These are phyloP conservation scores for Daldinia concentrica DNA, from an alignment of 495 filamentous ascomycete genomes.

Conservation along the genomic window DNA sequence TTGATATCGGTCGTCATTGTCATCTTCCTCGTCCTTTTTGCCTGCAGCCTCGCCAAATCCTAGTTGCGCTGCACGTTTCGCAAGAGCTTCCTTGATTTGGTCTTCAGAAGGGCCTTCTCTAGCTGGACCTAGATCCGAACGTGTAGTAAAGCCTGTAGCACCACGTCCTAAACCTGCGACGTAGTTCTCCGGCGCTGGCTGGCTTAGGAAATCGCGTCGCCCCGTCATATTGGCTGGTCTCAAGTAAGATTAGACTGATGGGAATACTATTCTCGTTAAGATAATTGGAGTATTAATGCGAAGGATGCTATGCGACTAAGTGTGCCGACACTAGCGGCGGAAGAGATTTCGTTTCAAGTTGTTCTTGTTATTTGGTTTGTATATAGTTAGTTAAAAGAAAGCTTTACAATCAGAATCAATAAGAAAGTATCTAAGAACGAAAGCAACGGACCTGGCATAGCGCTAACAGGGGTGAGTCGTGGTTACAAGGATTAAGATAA, in stretches of 20 bases:
- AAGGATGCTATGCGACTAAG: slow-evolving; percentile 1
- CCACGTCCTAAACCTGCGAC: slow-evolving; percentile 97
- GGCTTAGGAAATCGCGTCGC: slow-evolving; percentile 89
- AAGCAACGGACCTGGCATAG: neutral
- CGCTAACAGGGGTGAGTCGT: neutral
- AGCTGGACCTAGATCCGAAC: slow-evolving; percentile 95
- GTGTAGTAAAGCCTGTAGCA: slow-evolving; percentile 96
- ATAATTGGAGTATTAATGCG: neutral
- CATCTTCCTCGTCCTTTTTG: slow-evolving; percentile 80
- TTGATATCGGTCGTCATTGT: slow-evolving; percentile 88
- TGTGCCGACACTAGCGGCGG: neutral
- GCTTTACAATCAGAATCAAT: neutral
- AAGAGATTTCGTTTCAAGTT: neutral
- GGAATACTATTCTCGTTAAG: neutral
- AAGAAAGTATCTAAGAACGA: neutral
- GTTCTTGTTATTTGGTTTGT: slow-evolving; percentile 2
- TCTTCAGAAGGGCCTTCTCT: slow-evolving; percentile 97
- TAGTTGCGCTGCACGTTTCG: slow-evolving; percentile 85
- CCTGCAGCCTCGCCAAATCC: slow-evolving; percentile 79
- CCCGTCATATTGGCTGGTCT: slow-evolving; percentile 66
- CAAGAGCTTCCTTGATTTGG: slow-evolving; percentile 96
- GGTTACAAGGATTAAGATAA: slow-evolving; percentile 27
- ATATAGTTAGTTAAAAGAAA: slow-evolving; percentile 14
- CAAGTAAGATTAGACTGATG: neutral
- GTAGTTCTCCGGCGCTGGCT: slow-evolving; percentile 96